These are phyloP conservation scores for Globisporangium emineosum DNA, from an alignment of 352 stramenopile species.

Conservation along the genomic window DNA sequence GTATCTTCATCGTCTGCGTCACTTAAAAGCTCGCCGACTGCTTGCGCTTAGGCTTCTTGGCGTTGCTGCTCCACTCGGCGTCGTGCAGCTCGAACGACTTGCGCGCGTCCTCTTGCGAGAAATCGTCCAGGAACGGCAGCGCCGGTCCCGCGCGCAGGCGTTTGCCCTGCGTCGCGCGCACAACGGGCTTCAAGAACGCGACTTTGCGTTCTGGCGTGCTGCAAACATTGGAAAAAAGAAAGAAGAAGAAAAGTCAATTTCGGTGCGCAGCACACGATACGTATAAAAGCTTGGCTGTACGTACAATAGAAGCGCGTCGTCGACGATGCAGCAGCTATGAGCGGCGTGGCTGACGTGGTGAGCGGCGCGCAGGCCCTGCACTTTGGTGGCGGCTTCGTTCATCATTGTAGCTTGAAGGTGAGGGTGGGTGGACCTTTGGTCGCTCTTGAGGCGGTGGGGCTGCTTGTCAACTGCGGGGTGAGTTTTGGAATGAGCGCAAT, in stretches of 20 bases:
- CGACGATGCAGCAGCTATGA: not conserved
- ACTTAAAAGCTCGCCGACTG: slow-evolving; percentile 20
- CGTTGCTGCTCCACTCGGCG: slow-evolving; percentile 8
- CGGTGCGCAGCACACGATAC: not conserved
- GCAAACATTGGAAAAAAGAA: not conserved
- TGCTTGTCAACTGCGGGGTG: not conserved
- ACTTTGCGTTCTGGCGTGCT: slow-evolving; percentile 20
- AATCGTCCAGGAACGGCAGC: slow-evolving; percentile 33
- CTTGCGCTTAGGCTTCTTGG: slow-evolving; percentile 29
- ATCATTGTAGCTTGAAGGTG: not conserved
- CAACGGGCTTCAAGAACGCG: slow-evolving; percentile 13
- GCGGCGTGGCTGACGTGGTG: not conserved
- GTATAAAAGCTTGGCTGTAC: not conserved
- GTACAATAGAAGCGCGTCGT: slow-evolving; percentile 6
- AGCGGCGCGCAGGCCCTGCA: not conserved
- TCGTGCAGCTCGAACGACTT: slow-evolving; percentile 19
- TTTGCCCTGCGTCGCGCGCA: slow-evolving; percentile 16
- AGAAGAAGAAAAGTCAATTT: slow-evolving; percentile 6
- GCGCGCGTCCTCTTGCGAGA: slow-evolving; percentile 22
- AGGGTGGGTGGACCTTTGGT: not conserved
- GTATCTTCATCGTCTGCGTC: not conserved
- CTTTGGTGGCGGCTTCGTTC: not conserved
- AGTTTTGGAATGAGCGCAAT: slow-evolving; percentile 6
- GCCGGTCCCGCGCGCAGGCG: slow-evolving; percentile 18
- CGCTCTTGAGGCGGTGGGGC: not conserved